Conservation (phyloP, 2,329 filamentous ascomycete species). For the Trichoderma sp. region DNA sequence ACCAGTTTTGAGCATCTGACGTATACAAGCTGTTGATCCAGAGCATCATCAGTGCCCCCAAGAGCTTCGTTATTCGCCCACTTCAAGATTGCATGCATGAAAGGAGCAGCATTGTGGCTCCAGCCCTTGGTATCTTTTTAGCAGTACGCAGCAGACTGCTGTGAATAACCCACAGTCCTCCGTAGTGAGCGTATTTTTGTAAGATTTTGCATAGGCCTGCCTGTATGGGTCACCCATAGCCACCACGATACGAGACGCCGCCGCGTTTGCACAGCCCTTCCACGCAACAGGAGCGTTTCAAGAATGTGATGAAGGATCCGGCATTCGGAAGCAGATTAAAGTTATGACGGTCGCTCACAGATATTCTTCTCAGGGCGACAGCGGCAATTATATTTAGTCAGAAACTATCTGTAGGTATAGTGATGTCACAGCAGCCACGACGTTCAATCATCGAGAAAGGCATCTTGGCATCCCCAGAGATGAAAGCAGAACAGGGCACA, state of each 20-base stretch:
- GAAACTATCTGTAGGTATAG: background rate
- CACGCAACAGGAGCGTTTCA: background rate
- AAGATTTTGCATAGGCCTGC: background rate
- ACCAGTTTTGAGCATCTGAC: background rate
- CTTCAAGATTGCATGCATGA: background rate
- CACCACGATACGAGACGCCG: background rate
- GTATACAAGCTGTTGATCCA: background rate
- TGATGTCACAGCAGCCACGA: background rate
- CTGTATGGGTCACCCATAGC: background rate
- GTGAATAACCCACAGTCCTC: background rate
- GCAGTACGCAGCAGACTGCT: background rate
- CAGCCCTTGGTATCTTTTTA: background rate
- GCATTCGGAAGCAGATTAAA: background rate
- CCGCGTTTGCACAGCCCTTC: background rate
- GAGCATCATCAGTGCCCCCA: background rate
- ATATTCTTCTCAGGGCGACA: background rate
- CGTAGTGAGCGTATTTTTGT: background rate
- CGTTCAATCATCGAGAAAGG: background rate
- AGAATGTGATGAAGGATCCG: background rate
- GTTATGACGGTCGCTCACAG: background rate
- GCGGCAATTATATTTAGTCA: background rate
- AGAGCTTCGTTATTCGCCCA: background rate
- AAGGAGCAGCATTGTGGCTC: background rate
- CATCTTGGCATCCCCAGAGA: background rate
- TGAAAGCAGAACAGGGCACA: background rate